Evolutionary conservation across 192 early-diverging fungal species (phyloP).

Genomic region (Geranomyces michiganensis): DNA sequence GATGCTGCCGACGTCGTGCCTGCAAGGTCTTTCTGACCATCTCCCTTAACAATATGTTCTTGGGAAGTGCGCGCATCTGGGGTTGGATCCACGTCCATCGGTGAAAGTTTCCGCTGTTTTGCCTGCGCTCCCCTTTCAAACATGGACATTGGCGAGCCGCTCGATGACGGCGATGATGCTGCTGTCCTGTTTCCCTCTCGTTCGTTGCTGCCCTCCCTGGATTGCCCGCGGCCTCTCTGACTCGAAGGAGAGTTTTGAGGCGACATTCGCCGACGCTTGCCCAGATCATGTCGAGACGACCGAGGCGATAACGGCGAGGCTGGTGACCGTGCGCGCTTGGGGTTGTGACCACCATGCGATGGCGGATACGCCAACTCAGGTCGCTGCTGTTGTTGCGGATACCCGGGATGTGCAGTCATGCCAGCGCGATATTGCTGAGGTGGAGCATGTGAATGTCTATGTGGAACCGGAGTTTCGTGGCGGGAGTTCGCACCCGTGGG

Average conservation of each 20-base stretch:
- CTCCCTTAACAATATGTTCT: no score
- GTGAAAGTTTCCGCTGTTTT: no score
- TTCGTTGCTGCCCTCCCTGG: not conserved
- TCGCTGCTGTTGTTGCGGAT: not conserved
- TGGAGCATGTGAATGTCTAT: not conserved
- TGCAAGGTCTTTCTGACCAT: no score
- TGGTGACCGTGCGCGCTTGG: not conserved
- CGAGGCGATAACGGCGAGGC: not conserved
- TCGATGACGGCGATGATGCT: not conserved
- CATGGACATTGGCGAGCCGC: constrained; percentile 3
- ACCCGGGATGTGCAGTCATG: not conserved
- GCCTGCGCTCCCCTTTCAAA: not conserved
- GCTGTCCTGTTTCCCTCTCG: not conserved
- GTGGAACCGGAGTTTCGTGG: not conserved
- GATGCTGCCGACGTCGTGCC: no score
- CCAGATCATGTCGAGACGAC: not conserved
- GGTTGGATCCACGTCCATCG: no score
- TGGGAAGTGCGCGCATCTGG: no score
- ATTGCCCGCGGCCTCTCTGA: not conserved
- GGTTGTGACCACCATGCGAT: not conserved
- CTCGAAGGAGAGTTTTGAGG: no score
- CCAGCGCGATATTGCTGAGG: not conserved
- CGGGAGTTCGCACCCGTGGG: not conserved
- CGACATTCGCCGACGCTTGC: not conserved
- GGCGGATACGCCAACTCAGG: not conserved